Evolutionary conservation across 2,329 filamentous ascomycete genomes (phyloP), one percentile per base, ranked within the genome.

Genomic region (Botrytis sinoallii): DNA sequence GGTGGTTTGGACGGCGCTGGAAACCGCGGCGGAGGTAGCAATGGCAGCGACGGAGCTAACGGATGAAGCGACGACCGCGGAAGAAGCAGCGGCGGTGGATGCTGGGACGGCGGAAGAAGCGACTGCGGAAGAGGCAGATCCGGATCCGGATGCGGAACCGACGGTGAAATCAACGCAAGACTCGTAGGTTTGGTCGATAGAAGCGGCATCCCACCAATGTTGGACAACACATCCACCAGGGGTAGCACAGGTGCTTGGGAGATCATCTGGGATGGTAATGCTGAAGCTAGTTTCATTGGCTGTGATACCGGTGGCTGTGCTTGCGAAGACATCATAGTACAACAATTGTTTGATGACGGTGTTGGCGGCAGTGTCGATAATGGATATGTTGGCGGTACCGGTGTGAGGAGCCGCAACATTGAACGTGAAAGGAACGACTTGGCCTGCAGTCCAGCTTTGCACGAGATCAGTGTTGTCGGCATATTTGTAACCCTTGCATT

Each of bases 161-260:
- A 79, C 75, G 12, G 74, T 75, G 75, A 89, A 88, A 80, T 88
- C 87, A 73, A 88, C 81, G 78, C 87, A 88, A 70, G 83, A 83
- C 82, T 88, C 85, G 79, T 89, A 88, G n/a, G 86, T 88, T 84
- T 89, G 87, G 76, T 86, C 79, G 68, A 87, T 84, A 59, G 78
- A 79, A 22, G 82, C 77, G 14, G 86, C 85, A 75, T 87, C 81
- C 87, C 86, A 88, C 81, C 80, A 87, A 84, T 86, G 87, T 79
- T 88, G 87, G 65, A 89, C 83, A 10, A 87, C 77, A 73, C 78
- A 80, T 20, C 70, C 77, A 60, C 78, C 78, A 65, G 78, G 75
- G 22, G 75, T 72, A 4, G 76, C 57, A 75, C 80, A 79, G 67
- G 64, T 79, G 75, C 85, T 79, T 18, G 76, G 77, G 64, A 88